phyloP scores from a whole-genome alignment of 768 basidiomycete species.

The Leccinum ochraceum region DNA sequence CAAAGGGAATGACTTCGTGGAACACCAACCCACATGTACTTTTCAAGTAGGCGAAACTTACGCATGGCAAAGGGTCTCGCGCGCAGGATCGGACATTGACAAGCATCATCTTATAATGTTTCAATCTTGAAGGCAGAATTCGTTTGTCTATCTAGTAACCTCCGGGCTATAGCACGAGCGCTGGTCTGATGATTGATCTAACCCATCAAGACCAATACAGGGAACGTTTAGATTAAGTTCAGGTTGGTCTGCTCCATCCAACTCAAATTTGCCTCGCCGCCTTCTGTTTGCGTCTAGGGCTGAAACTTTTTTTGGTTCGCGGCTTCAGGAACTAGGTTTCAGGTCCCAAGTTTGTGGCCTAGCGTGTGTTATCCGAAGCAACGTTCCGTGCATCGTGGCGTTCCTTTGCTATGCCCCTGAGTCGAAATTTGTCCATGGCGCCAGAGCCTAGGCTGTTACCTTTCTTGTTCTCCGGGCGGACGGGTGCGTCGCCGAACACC shows the following conservation, averaged over 20 bases:
- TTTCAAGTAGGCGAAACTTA: not conserved
- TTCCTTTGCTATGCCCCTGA: constrained; percentile 3
- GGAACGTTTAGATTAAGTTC: constrained; percentile 1
- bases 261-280: not conserved
- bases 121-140: not conserved
- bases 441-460: not conserved
- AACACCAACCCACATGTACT: not conserved
- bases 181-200: no score
- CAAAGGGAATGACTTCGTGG: not conserved
- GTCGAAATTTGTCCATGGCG: not conserved
- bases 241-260: not conserved
- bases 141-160: constrained; percentile 3
- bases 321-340: not conserved
- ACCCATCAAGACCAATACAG: constrained; percentile 1
- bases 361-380: not conserved
- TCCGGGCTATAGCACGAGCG: not conserved
- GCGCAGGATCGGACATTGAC: not conserved
- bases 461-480: not conserved
- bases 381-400: constrained; percentile 9
- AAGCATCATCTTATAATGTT: not conserved
- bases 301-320: not conserved
- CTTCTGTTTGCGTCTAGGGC: not conserved
- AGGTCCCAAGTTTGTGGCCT: not conserved
- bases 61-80: not conserved
- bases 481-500: not conserved